Evolutionary conservation across 2,329 filamentous ascomycete species (phyloP).

Genomic region (Cladophialophora bantiana): DNA sequence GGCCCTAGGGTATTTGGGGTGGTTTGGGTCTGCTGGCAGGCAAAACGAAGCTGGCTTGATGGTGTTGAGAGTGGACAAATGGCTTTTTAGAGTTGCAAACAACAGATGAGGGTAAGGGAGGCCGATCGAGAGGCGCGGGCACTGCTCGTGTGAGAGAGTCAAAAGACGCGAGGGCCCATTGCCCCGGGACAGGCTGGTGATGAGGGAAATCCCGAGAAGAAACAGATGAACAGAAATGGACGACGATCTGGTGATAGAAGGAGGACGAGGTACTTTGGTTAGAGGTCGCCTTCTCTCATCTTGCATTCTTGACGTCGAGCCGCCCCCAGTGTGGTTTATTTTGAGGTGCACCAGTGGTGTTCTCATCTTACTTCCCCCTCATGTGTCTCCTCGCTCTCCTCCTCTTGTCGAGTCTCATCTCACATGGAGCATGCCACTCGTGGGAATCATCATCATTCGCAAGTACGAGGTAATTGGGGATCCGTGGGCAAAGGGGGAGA

Average conservation of each 20-base stretch:
- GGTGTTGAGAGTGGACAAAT: constrained; percentile 13
- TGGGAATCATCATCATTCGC: not conserved
- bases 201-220: not conserved
- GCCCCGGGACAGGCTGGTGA: not conserved
- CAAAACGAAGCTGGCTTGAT: not conserved
- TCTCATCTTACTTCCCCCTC: not conserved
- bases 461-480: constrained; percentile 11
- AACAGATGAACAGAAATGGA: not conserved
- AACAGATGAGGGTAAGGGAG: not conserved
- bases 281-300: not conserved
- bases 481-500: constrained; percentile 5
- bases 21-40: constrained; percentile 1
- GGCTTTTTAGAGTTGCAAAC: constrained; percentile 15
- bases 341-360: not conserved
- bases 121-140: constrained; percentile 6
- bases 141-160: not conserved
- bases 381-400: not conserved
- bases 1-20: constrained; percentile 2
- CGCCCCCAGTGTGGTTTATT: not conserved
- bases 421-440: constrained; percentile 17
- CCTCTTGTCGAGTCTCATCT: constrained; percentile 7
- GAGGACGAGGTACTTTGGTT: too few species aligned
- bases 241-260: too few species aligned
- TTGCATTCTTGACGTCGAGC: not conserved
- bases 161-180: not conserved